phyloP scores from a whole-genome alignment of 2,329 filamentous ascomycete species.

The Beauveria rudraprayagi region DNA sequence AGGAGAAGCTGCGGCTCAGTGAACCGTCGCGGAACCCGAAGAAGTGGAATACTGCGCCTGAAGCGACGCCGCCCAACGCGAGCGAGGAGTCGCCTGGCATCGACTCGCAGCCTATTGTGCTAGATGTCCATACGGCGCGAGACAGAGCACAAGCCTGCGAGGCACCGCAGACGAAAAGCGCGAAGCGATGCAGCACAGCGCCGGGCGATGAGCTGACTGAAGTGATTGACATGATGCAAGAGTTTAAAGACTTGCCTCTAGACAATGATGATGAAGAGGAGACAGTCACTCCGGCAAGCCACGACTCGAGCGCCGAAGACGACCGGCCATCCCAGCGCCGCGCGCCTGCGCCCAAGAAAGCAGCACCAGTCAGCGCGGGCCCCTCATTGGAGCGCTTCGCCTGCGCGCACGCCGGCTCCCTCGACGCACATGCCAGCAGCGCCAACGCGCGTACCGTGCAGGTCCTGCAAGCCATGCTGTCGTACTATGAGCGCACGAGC shows the following conservation, averaged over 20 bases:
- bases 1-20: slow-evolving; percentile 34
- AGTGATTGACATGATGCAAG: slow-evolving; percentile 55
- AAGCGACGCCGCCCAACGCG: slow-evolving; percentile 28
- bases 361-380: slow-evolving; percentile 13
- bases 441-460: slow-evolving; percentile 72
- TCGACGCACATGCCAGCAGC: slow-evolving; percentile 38
- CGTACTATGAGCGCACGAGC: slow-evolving; percentile 65
- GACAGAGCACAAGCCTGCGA: not conserved
- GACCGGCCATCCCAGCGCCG: not conserved
- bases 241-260: slow-evolving; percentile 50
- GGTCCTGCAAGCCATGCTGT: slow-evolving; percentile 68
- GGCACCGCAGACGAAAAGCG: not conserved
- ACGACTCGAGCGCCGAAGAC: slow-evolving; percentile 16
- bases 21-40: slow-evolving; percentile 28
- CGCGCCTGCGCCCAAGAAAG: slow-evolving; percentile 2
- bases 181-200: not conserved
- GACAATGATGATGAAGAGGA: slow-evolving; percentile 42
- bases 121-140: slow-evolving; percentile 16
- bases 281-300: not conserved
- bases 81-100: slow-evolving; percentile 24
- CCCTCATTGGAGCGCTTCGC: slow-evolving; percentile 38
- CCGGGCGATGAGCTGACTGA: slow-evolving; percentile 50
- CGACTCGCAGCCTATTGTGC: slow-evolving; percentile 20
- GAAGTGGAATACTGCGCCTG: slow-evolving; percentile 31
- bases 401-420: slow-evolving; percentile 45